Evolutionary conservation across 495 filamentous ascomycete genomes (phyloP).

Genomic region (Hypomontagnella submonticulosa): DNA sequence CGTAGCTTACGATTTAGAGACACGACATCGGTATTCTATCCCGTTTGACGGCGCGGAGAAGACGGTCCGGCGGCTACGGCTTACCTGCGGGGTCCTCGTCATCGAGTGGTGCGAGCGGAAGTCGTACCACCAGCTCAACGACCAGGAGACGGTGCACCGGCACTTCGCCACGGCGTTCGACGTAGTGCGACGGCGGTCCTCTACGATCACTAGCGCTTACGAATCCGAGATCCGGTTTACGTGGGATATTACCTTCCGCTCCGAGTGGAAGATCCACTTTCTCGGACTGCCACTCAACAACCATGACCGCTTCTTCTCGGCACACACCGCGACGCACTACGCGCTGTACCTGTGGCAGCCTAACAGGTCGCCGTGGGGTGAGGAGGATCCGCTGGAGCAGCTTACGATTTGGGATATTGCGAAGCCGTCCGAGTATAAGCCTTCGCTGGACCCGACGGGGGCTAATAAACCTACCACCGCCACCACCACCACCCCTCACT

Average conservation of each 20-base stretch:
- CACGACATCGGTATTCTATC: conserved; percentile 56
- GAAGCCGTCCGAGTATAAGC: conserved; percentile 62
- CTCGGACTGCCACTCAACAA: conserved; percentile 69
- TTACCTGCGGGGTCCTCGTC: conserved; percentile 66
- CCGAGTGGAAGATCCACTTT: conserved; percentile 76
- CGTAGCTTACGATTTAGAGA: conserved; percentile 65
- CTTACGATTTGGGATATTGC: conserved; percentile 76
- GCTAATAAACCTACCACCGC: conserved; percentile 46
- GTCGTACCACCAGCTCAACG: conserved; percentile 68
- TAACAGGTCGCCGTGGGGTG: conserved; percentile 67
- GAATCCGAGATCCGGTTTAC: conserved; percentile 26
- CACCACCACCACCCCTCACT: conserved; percentile 1
- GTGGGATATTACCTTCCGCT: conserved; percentile 67
- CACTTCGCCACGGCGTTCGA: conserved; percentile 75
- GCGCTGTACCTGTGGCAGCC: conserved; percentile 75
- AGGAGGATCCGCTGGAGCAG: conserved; percentile 70
- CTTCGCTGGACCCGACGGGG: conserved; percentile 65
- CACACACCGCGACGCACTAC: conserved; percentile 71
- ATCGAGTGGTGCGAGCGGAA: conserved; percentile 74
- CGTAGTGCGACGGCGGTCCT: conserved; percentile 47
- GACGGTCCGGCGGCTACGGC: conserved; percentile 67
- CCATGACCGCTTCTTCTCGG: conserved; percentile 71
- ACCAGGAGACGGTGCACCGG: conserved; percentile 66
- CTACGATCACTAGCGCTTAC: neutral
- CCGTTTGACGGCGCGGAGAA: conserved; percentile 66